Evolutionary conservation across 345 rosid species (phyloP), one percentile per base, ranked within the genome.

Genomic region (Citrus mangshanensis): DNA sequence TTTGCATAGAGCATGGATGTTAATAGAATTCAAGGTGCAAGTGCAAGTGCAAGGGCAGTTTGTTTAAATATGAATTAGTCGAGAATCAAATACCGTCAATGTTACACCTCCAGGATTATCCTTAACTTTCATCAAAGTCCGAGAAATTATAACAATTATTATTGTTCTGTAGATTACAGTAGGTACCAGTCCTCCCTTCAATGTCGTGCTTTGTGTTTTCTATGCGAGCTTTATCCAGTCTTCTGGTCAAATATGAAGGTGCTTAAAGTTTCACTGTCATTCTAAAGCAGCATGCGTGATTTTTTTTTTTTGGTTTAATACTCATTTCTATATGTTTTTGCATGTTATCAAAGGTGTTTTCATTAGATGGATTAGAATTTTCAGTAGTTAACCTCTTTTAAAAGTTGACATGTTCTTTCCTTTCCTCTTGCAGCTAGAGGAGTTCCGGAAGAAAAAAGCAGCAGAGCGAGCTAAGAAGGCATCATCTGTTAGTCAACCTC

Each of bases 381-480:
- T 28, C 34, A 64, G 42, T 4, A n/a, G 22, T 32, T 51, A 37
- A 67, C 12, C 8, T 3, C 55, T 28, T 76, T 76, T 76, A 35
- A 19, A 63, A 60, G 16, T 40, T 59, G 24, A 18, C 12, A 37
- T 24, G 35, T 30, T 78, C 4, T 49, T 73, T 32, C 28, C 19
- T 68, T 72, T 19, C 63, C 16, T 51, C 18, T 84, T 84, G 63
- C 86, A 97, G 99, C 88, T 97, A 81, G 99, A 97, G 87, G 97
- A 93, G 87, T 97, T 97, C 60, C 95, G 99, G 24, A 97, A 92
- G 93, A 91, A 89, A 88, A 97, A 93, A 78, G 99, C 98, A 68
- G 97, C 97, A 34, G 98, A 91, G 54, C 83, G 86, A 81, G 93
- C 95, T 27, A 94, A 89, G 84, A 94, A 93, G 84, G 85, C 87